Conservation (phyloP, 2,329 filamentous ascomycete species). For the Aspergillus viridinutans region DNA sequence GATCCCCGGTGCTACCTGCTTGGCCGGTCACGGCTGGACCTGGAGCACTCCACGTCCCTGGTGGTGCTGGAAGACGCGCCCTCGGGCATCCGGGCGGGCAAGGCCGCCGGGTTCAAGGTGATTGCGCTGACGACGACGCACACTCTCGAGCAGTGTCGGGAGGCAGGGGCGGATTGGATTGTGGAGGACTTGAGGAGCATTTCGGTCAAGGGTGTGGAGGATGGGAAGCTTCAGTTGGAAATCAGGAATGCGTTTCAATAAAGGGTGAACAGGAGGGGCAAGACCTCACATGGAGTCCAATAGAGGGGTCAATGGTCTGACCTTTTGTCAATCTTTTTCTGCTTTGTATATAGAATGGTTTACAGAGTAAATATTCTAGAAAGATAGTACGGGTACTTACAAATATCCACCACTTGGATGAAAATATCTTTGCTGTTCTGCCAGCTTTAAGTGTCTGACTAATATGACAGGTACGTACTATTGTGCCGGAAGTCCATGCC, state of each 20-base stretch:
- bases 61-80: constrained; percentile 88
- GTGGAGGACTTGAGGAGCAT: constrained; percentile 75
- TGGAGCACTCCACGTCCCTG: constrained; percentile 48
- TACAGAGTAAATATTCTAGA: too few species aligned
- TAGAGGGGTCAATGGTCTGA: neutral
- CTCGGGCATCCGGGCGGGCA: constrained; percentile 76
- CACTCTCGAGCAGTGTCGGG: constrained; percentile 63
- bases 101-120: constrained; percentile 80
- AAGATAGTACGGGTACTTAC: neutral
- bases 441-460: neutral
- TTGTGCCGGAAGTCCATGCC: neutral
- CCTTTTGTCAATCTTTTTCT: neutral
- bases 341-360: constrained; percentile 4
- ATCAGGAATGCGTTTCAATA: constrained; percentile 56
- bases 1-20: constrained; percentile 70
- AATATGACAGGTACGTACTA: constrained; percentile 5
- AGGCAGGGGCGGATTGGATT: constrained; percentile 82
- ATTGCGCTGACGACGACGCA: constrained; percentile 84
- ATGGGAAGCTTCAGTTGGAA: constrained; percentile 62
- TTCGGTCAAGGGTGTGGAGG: constrained; percentile 53
- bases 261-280: neutral
- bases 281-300: neutral
- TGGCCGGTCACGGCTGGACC: constrained; percentile 58
- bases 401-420: neutral
- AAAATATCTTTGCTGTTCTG: neutral